These are phyloP conservation scores for Paraphoma chrysanthemicola DNA, from an alignment of 2,329 filamentous ascomycete species.

Conservation along the genomic window DNA sequence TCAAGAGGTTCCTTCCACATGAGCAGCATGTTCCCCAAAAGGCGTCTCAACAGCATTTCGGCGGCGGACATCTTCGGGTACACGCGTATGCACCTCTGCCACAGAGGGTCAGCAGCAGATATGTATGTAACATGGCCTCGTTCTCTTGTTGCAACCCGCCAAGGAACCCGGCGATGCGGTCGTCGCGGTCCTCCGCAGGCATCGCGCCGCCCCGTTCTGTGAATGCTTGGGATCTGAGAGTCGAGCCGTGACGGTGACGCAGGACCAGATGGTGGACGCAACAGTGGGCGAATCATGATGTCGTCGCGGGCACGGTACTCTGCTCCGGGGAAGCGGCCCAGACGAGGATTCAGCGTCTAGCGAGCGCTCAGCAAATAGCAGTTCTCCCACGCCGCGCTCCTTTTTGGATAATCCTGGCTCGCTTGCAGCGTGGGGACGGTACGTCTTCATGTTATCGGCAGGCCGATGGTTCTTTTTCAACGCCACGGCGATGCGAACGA, in stretches of 20 bases:
- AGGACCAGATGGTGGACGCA: slow-evolving; percentile 19
- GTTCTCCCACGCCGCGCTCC: slow-evolving; percentile 10
- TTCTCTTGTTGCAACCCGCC: slow-evolving; percentile 40
- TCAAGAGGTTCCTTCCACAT: slow-evolving; percentile 36
- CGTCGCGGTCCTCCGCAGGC: slow-evolving; percentile 30
- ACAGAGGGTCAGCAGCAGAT: slow-evolving; percentile 29
- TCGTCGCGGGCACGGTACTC: slow-evolving; percentile 5
- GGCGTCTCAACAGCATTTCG: slow-evolving; percentile 35
- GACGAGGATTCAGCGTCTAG: slow-evolving; percentile 24
- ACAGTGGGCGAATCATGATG: slow-evolving; percentile 13
- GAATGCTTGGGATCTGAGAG: slow-evolving; percentile 21
- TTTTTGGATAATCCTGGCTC: slow-evolving; percentile 24
- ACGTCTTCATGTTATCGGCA: slow-evolving; percentile 30
- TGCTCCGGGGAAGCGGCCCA: slow-evolving; percentile 42
- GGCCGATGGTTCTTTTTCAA: slow-evolving; percentile 37
- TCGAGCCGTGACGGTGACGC: slow-evolving; percentile 27
- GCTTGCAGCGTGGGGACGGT: slow-evolving; percentile 35
- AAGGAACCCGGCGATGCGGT: slow-evolving; percentile 39
- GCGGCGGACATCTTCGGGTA: slow-evolving; percentile 46
- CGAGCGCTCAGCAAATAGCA: slow-evolving; percentile 28
- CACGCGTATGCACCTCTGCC: slow-evolving; percentile 24
- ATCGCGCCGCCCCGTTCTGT: slow-evolving; percentile 21
- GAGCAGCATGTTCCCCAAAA: slow-evolving; percentile 16
- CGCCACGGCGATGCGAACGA: slow-evolving; percentile 34
- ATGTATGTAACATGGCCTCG: slow-evolving; percentile 46